Evolutionary conservation across 345 rosid species (phyloP).

Genomic region (Pseudoturritis turrita): DNA sequence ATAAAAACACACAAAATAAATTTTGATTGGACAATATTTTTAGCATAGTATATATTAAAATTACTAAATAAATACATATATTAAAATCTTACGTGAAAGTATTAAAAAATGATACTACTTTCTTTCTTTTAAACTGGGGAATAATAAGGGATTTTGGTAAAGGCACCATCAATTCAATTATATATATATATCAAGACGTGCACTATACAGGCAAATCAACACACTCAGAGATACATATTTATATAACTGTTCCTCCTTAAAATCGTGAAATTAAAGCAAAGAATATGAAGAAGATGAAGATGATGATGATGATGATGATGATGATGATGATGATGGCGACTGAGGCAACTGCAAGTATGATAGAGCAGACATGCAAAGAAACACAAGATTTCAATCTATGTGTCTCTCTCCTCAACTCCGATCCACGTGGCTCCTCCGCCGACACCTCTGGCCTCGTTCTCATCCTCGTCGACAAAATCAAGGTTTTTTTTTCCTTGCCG

Average conservation of each 20-base stretch:
- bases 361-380: conserved; percentile 36
- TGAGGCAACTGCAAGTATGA: conserved; percentile 12
- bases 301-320: not conserved
- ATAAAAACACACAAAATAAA: too few species aligned
- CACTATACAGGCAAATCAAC: not conserved
- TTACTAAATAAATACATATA: too few species aligned
- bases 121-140: not conserved
- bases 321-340: not conserved
- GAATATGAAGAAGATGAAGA: not conserved
- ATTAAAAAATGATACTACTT: not conserved
- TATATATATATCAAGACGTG: not conserved
- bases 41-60: too few species aligned
- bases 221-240: not conserved
- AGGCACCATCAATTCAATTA: not conserved
- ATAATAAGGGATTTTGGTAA: not conserved
- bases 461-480: conserved; percentile 33
- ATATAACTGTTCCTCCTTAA: not conserved
- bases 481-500: conserved; percentile 1
- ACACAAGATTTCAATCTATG: conserved; percentile 40
- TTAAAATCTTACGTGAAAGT: not conserved
- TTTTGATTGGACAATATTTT: too few species aligned
- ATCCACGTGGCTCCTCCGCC: conserved; percentile 40
- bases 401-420: conserved; percentile 34
- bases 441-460: conserved; percentile 36
- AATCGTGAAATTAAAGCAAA: not conserved